These are phyloP conservation scores for Pedinophyceae sp. DNA, from an alignment of 139 green algal species.

Conservation along the genomic window DNA sequence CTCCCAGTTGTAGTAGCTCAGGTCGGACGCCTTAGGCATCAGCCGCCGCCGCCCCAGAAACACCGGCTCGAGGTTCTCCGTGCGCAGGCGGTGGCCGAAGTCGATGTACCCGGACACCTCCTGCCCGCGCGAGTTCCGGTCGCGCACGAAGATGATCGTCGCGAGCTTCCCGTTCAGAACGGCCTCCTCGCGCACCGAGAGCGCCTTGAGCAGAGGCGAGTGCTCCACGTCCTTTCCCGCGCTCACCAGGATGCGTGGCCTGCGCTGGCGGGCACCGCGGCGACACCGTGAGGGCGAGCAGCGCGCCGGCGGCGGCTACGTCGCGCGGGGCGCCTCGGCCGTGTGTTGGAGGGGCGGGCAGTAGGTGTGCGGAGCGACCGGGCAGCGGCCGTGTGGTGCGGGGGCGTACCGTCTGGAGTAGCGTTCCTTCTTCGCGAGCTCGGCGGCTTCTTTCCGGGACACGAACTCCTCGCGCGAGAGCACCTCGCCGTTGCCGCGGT, in stretches of 20 bases:
- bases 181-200: constrained; percentile 37
- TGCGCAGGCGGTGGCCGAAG: constrained; percentile 42
- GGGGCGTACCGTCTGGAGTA: too few species aligned
- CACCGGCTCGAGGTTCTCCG: constrained; percentile 52
- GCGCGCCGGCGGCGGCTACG: too few species aligned
- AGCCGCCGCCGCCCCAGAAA: constrained; percentile 58
- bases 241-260: constrained; percentile 12
- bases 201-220: constrained; percentile 46
- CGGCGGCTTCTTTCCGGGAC: constrained; percentile 47
- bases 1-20: constrained; percentile 86
- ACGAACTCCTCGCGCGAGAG: constrained; percentile 78
- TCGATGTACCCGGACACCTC: constrained; percentile 83
- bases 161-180: constrained; percentile 69
- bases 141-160: constrained; percentile 79
- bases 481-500: constrained; percentile 67
- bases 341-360: too few species aligned
- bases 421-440: constrained; percentile 22
- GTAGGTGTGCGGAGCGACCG: too few species aligned
- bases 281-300: too few species aligned
- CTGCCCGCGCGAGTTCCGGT: constrained; percentile 56
- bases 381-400: too few species aligned
- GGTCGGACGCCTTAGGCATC: constrained; percentile 61
- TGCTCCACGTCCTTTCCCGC: constrained; percentile 50
- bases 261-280: too few species aligned
- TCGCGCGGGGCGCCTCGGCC: too few species aligned